Evolutionary conservation across 192 early-diverging fungal genomes (phyloP).

Genomic region (Coemansia sp.): DNA sequence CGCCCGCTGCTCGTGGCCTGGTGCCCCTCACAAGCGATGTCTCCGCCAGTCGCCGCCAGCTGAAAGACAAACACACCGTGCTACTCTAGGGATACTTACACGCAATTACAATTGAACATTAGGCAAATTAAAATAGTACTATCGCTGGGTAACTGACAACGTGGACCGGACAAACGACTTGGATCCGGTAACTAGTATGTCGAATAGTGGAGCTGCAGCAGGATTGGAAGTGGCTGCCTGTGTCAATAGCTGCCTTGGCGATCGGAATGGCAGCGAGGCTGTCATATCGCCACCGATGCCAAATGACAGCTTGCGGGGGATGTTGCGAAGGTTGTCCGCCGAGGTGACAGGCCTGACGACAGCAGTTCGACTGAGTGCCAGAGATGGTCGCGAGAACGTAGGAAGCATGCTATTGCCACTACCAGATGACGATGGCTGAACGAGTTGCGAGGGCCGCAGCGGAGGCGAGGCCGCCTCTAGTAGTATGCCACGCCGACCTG

Average conservation of each 20-base stretch:
- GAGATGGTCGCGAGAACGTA: constrained; percentile 12
- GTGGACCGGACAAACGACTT: constrained; percentile 44
- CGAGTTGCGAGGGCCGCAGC: constrained; percentile 11
- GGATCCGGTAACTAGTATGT: constrained; percentile 46
- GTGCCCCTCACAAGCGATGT: background rate
- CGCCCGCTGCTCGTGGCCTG: background rate
- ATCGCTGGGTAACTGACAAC: constrained; percentile 14
- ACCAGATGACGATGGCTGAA: constrained; percentile 27
- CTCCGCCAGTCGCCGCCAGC: background rate
- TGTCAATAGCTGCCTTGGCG: constrained; percentile 10
- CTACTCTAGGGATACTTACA: background rate
- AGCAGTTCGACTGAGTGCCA: constrained; percentile 22
- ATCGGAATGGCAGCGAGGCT: constrained; percentile 28
- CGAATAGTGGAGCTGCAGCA: constrained; percentile 4
- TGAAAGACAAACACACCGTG: background rate
- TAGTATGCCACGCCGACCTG: background rate
- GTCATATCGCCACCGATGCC: constrained; percentile 26
- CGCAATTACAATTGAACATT: background rate
- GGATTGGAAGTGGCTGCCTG: background rate
- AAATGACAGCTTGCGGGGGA: constrained; percentile 24
- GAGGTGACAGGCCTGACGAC: constrained; percentile 29
- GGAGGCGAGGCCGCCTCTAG: constrained; percentile 14
- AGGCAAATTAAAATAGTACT: background rate
- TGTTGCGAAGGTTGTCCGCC: constrained; percentile 30
- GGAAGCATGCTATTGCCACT: constrained; percentile 15